phyloP scores from a whole-genome alignment of 768 basidiomycete species.

The Russula olivacea region DNA sequence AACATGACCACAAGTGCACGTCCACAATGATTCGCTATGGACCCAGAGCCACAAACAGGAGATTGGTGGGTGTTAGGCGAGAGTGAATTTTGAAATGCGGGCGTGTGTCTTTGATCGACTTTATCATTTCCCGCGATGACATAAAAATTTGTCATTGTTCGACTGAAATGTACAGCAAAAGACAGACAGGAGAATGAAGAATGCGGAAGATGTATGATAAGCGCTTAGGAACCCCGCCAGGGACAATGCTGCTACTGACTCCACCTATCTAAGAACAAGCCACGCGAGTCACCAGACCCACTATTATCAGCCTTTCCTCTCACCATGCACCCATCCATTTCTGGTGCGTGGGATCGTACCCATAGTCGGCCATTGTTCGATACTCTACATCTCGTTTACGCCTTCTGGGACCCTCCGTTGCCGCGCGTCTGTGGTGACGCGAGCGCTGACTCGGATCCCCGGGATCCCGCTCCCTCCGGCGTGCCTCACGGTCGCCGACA shows the following conservation, averaged over 20 bases:
- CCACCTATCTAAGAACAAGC: not conserved
- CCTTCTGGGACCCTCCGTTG: conserved; percentile 11
- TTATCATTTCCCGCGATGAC: not conserved
- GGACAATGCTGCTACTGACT: not conserved
- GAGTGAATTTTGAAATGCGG: not conserved
- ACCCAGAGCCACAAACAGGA: not conserved
- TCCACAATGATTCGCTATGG: conserved; percentile 8
- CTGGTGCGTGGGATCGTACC: not conserved
- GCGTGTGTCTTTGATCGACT: not conserved
- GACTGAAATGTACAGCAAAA: not conserved
- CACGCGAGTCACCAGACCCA: not conserved
- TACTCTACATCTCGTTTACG: conserved; percentile 13
- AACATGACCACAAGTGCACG: conserved; percentile 3
- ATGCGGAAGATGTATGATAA: not conserved
- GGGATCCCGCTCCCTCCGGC: not conserved
- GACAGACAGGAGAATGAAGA: not conserved
- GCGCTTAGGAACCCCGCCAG: conserved; percentile 1
- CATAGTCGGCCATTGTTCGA: conserved; percentile 8
- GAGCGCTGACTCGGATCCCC: not conserved
- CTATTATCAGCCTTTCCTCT: not conserved
- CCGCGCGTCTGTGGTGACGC: conserved; percentile 15
- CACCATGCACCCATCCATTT: not conserved
- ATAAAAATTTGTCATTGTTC: conserved; percentile 9
- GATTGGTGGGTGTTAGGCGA: not conserved
- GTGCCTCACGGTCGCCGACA: not conserved